These are phyloP conservation scores for Termitomyces bulborhizus DNA, from an alignment of 768 basidiomycete species.

Conservation along the genomic window DNA sequence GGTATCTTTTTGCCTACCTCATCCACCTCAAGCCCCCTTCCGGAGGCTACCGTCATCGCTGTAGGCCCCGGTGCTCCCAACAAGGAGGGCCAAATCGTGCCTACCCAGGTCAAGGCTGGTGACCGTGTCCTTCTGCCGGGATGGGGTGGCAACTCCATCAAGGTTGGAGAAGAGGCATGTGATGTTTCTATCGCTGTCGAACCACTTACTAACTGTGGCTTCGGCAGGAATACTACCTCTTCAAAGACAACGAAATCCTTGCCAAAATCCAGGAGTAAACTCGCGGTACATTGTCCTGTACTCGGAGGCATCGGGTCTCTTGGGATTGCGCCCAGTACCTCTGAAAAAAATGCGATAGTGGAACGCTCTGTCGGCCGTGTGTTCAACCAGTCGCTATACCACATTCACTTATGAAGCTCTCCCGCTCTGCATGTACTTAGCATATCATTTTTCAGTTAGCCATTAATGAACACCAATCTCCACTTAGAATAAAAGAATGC, in stretches of 20 bases:
- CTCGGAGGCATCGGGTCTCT: neutral
- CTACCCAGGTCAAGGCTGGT: conserved; percentile 76
- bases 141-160: conserved; percentile 95
- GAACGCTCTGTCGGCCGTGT: neutral
- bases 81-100: conserved; percentile 74
- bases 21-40: conserved; percentile 77
- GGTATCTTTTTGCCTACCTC: conserved; percentile 96
- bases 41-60: conserved; percentile 95
- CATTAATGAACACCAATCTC: conserved; percentile 2
- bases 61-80: conserved; percentile 92
- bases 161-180: conserved; percentile 93
- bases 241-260: conserved; percentile 92
- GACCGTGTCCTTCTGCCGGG: conserved; percentile 92
- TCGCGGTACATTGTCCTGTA: neutral
- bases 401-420: neutral
- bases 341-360: neutral
- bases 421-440: conserved; percentile 5
- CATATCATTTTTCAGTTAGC: neutral
- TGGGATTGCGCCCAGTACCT: neutral
- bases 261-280: conserved; percentile 91
- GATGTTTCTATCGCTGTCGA: neutral
- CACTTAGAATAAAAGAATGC: neutral
- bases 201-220: neutral
- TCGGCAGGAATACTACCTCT: conserved; percentile 87
- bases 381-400: conserved; percentile 1